phyloP scores from a whole-genome alignment of 306 rosid genomes.

The Rosa chinensis region DNA sequence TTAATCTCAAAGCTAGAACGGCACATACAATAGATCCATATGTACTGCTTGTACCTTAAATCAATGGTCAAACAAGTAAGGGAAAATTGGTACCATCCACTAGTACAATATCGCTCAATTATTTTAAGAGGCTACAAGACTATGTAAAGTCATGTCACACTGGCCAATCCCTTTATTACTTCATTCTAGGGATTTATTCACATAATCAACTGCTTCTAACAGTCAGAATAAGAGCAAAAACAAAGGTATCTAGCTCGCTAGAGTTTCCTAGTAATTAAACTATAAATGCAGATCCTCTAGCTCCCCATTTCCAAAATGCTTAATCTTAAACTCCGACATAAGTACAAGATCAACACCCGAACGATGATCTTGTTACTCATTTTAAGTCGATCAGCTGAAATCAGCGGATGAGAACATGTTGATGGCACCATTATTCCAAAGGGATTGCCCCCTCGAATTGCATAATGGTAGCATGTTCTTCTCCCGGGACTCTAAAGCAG shows the following conservation, averaged over 20 bases:
- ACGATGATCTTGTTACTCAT: not conserved
- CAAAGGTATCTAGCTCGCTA: not conserved
- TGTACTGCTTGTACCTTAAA: no score
- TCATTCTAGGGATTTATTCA: not conserved
- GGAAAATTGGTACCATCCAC: no score
- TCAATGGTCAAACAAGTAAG: no score
- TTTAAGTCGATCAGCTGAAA: constrained; percentile 17
- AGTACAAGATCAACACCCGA: not conserved
- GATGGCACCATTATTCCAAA: constrained; percentile 43
- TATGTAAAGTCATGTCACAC: no score
- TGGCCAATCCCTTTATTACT: not conserved
- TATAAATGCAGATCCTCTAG: not conserved
- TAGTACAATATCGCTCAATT: no score
- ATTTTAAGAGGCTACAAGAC: no score
- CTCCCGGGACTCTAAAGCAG: constrained; percentile 45
- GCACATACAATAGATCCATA: no score
- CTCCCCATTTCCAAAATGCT: not conserved
- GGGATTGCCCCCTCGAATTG: constrained; percentile 30
- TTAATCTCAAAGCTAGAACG: no score
- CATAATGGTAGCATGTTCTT: constrained; percentile 39
- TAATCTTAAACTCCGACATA: not conserved
- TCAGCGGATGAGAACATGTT: constrained; percentile 21
- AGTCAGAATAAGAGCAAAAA: not conserved
- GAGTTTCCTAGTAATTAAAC: not conserved
- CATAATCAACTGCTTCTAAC: not conserved